Percentiles rank a stretch among this genome's conserved stretches.
phyloP scores from a whole-genome alignment of 1,139 yeast species.

The Geotrichum phurueaensis region DNA sequence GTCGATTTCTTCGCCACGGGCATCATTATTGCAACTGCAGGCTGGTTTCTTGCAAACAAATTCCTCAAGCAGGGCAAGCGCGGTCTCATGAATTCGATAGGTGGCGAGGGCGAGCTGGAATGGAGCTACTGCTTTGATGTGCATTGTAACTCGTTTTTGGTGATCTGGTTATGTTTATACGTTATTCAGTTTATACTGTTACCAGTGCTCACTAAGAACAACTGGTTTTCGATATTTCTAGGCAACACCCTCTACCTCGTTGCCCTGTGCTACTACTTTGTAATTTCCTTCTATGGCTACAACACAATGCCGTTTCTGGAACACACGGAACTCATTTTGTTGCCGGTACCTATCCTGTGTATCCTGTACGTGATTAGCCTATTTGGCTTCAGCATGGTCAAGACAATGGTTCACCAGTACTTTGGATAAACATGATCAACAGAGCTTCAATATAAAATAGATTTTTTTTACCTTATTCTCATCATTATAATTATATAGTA shows the following conservation, averaged over 20 bases:
- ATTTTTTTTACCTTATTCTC: not conserved
- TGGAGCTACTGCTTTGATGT: constrained; percentile 95
- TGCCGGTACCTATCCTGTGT: constrained; percentile 55
- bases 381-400: constrained; percentile 67
- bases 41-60: constrained; percentile 67
- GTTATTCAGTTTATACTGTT: constrained; percentile 68
- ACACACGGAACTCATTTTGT: constrained; percentile 50
- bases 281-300: constrained; percentile 81
- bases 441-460: not conserved
- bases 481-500: not conserved
- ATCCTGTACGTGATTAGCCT: constrained; percentile 37
- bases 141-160: constrained; percentile 80
- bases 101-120: constrained; percentile 51
- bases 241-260: constrained; percentile 75
- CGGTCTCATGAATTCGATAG: constrained; percentile 23
- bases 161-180: constrained; percentile 74
- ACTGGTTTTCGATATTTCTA: constrained; percentile 58
- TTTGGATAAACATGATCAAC: constrained; percentile 36
- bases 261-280: constrained; percentile 67
- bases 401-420: constrained; percentile 60
- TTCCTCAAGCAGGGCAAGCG: constrained; percentile 43
- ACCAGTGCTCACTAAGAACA: constrained; percentile 61
- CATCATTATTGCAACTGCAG: constrained; percentile 56
- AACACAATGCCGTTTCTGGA: constrained; percentile 74
- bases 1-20: constrained; percentile 78